Evolutionary conservation across 2,329 filamentous ascomycete species (phyloP).

Genomic region (Beauveria caledonica): DNA sequence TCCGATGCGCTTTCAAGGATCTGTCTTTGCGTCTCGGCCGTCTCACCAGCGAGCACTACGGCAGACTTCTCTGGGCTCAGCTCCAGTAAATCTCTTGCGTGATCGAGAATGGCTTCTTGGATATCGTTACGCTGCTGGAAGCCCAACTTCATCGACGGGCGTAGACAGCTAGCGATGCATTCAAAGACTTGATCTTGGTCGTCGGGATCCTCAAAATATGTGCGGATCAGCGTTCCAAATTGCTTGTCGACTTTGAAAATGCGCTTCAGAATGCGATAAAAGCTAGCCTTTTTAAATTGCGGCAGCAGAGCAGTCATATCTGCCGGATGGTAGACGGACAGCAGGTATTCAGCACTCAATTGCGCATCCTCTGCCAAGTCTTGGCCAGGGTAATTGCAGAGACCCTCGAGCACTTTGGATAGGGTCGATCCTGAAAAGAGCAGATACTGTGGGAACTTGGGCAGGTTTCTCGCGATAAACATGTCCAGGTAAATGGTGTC

Average conservation of each 20-base stretch:
- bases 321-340: slow-evolving; percentile 88
- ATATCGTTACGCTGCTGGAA: slow-evolving; percentile 68
- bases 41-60: slow-evolving; percentile 51
- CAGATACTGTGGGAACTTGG: slow-evolving; percentile 95
- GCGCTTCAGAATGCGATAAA: slow-evolving; percentile 86
- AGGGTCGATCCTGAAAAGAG: slow-evolving; percentile 81
- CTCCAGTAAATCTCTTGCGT: slow-evolving; percentile 57
- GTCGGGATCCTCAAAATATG: slow-evolving; percentile 78
- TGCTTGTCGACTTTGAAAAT: slow-evolving; percentile 74
- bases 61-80: slow-evolving; percentile 61
- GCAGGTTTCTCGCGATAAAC: slow-evolving; percentile 92
- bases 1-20: slow-evolving; percentile 55
- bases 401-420: slow-evolving; percentile 67
- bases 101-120: slow-evolving; percentile 53
- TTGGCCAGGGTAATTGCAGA: slow-evolving; percentile 75
- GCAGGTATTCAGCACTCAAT: slow-evolving; percentile 89
- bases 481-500: slow-evolving; percentile 96
- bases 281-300: slow-evolving; percentile 68
- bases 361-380: slow-evolving; percentile 89
- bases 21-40: slow-evolving; percentile 56
- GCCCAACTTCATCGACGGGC: slow-evolving; percentile 51
- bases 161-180: slow-evolving; percentile 68
- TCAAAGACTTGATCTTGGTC: slow-evolving; percentile 70
- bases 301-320: slow-evolving; percentile 70
- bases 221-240: slow-evolving; percentile 67